Conservation (phyloP, 176 grass and related monocot genomes). For the Ensete ventricosum region DNA sequence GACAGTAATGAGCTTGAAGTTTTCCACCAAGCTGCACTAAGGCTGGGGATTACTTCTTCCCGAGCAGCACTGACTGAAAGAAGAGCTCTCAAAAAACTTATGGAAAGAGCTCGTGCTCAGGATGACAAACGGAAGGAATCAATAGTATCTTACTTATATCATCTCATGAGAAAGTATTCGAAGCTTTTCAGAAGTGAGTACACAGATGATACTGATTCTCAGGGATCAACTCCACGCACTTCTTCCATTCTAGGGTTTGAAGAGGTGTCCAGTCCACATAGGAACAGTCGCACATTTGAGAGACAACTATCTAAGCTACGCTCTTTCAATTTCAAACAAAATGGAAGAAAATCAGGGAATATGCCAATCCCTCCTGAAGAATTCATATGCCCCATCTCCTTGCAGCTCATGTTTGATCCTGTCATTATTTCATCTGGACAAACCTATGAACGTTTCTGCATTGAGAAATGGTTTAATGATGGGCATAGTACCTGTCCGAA, state of each 20-base stretch:
- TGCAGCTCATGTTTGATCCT: conserved; percentile 93
- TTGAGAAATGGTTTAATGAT: conserved; percentile 98
- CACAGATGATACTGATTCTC: conserved; percentile 91
- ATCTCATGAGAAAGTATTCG: conserved; percentile 91
- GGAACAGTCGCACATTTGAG: conserved; percentile 35
- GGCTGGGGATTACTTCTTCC: conserved; percentile 83
- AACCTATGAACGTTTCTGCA: conserved; percentile 91
- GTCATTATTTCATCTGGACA: conserved; percentile 98
- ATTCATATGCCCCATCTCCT: conserved; percentile 86
- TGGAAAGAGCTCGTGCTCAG: conserved; percentile 64
- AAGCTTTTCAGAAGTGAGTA: conserved; percentile 90
- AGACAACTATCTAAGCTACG: conserved; percentile 66
- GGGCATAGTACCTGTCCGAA: conserved; percentile 94
- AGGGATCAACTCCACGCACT: conserved; percentile 74
- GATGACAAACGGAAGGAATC: conserved; percentile 87
- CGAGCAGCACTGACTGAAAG: conserved; percentile 81
- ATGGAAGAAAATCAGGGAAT: conserved; percentile 61
- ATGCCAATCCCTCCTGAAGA: conserved; percentile 85
- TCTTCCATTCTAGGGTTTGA: conserved; percentile 72
- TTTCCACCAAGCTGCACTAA: conserved; percentile 81
- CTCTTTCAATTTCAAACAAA: conserved; percentile 70
- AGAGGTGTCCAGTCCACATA: conserved; percentile 60
- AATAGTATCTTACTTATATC: conserved; percentile 71
- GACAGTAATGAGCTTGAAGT: conserved; percentile 78
- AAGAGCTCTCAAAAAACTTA: conserved; percentile 91